Base-by-base conservation (phyloP, 78 protist species). In the Acrasis kona region DNA sequence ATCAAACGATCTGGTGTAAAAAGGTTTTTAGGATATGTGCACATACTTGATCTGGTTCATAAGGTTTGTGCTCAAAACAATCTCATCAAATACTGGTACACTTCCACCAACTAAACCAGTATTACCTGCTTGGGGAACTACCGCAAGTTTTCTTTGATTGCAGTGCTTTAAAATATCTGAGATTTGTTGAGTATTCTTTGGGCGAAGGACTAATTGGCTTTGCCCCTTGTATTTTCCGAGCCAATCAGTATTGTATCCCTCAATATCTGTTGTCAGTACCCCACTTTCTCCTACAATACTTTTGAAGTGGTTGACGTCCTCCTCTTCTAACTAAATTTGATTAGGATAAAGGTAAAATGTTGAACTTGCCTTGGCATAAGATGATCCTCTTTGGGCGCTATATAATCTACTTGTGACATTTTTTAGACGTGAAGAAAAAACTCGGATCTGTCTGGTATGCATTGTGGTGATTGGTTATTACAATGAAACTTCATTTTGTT, bases 111-210 rank as follows among this genome's bases (percentile, higher is more conserved):
- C 98, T 9, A 96, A 80, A 2, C 98, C 98, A 1, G 98, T 96
- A 76, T 96, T 96, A 1, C 98, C 98, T n/a, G 96, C 96, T 65
- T 92, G 95, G 5, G 96, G 95, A 3, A 85, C 93, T 6, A 95
- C 85, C 28, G 94, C 94, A 3, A 92, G 1, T 4, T 28, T 3
- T 5, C 7, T 5, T 19, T 75, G 81, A 65, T 87, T 39, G 84
- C 91, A 90, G 86, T 85, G 58, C 37, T 0, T 2, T 27, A 87
- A 35, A 2, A 90, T 38, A 2, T 2, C 2, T 0, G 90, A 71
- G 3, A 85, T 85, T 39, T 87, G 74, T 65, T 61, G 67, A 0
- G 91, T 82, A 10, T 74, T 61, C 2, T 3, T 0, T 0, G 91
- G 91, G n/a, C 76, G 39, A 67, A 86, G 74, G 6, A 82, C 86